Evolutionary conservation across 2,329 filamentous ascomycete species (phyloP).

Genomic region (Aspergillus carbonarius): DNA sequence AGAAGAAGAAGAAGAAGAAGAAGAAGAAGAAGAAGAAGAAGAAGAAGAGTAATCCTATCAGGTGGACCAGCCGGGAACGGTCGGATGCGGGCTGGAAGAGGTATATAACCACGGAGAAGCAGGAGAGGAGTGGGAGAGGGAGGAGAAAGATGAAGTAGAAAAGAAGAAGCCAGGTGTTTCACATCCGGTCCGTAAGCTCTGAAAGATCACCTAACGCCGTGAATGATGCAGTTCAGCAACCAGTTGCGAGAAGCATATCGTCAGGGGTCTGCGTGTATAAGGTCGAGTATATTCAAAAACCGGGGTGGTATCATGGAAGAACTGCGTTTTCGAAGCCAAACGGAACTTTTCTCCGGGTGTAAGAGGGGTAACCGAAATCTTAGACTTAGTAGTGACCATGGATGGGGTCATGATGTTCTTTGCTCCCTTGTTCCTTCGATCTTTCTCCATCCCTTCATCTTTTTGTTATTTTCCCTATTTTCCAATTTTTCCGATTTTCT

Average conservation of each 20-base stretch:
- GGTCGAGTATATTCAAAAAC: slow-evolving; percentile 5
- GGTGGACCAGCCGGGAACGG: slow-evolving; percentile 18
- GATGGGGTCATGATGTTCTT: background rate
- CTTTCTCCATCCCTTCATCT: background rate
- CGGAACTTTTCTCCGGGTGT: slow-evolving; percentile 1
- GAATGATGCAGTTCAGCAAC: slow-evolving; percentile 29
- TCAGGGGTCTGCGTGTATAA: background rate
- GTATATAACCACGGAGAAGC: slow-evolving; percentile 4
- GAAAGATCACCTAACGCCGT: slow-evolving; percentile 34
- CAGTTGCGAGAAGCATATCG: slow-evolving; percentile 7
- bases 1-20: background rate
- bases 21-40: slow-evolving; percentile 1
- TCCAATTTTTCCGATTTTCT: background rate
- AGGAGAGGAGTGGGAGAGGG: slow-evolving; percentile 3
- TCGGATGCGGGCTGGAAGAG: slow-evolving; percentile 12
- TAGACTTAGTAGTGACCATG: background rate
- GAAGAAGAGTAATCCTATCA: background rate
- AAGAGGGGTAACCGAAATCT: background rate
- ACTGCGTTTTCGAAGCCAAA: slow-evolving; percentile 2
- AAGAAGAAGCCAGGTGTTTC: slow-evolving; percentile 16
- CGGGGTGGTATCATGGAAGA: slow-evolving; percentile 5
- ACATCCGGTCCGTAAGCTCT: slow-evolving; percentile 33
- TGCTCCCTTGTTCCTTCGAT: background rate
- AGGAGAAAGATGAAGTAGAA: slow-evolving; percentile 9
- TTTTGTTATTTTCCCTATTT: background rate